These are phyloP conservation scores for Thielaviopsis cerberus DNA, from an alignment of 2,329 filamentous ascomycete genomes.

Conservation along the genomic window DNA sequence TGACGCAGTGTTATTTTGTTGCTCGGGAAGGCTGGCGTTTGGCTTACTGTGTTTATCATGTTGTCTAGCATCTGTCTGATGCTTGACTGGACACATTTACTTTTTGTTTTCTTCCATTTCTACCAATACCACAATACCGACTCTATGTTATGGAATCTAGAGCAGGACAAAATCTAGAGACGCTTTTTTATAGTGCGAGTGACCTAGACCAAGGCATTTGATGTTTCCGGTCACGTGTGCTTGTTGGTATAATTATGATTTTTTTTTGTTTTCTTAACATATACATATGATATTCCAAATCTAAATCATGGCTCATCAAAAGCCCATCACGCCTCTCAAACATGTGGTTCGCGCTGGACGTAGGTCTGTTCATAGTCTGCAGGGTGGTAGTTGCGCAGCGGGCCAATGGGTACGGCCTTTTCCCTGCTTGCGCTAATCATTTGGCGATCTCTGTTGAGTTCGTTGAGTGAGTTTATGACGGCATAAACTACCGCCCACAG, in stretches of 20 bases:
- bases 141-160: slow-evolving; percentile 5
- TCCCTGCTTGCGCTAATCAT: background rate
- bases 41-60: slow-evolving; percentile 12
- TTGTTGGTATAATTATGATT: background rate
- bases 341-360: background rate
- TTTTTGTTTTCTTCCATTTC: slow-evolving; percentile 6
- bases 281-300: background rate
- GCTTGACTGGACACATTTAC: slow-evolving; percentile 9
- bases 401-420: slow-evolving; percentile 2
- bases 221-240: too few relatives aligned
- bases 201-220: background rate
- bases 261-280: background rate
- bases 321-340: background rate
- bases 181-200: background rate
- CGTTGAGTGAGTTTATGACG: slow-evolving; percentile 3
- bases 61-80: background rate
- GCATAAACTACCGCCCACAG: slow-evolving; percentile 23
- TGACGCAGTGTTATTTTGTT: slow-evolving; percentile 12
- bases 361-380: background rate
- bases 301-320: background rate
- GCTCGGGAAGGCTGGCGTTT: slow-evolving; percentile 12
- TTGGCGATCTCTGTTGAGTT: slow-evolving; percentile 6
- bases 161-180: background rate
- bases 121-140: slow-evolving; percentile 7
- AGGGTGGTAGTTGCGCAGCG: slow-evolving; percentile 1